A percentile compares a stretch with the other conserved stretches of the same genome.
Evolutionary conservation across 345 rosid genomes (phyloP).

Genomic region (Geranium rotundifolium): DNA sequence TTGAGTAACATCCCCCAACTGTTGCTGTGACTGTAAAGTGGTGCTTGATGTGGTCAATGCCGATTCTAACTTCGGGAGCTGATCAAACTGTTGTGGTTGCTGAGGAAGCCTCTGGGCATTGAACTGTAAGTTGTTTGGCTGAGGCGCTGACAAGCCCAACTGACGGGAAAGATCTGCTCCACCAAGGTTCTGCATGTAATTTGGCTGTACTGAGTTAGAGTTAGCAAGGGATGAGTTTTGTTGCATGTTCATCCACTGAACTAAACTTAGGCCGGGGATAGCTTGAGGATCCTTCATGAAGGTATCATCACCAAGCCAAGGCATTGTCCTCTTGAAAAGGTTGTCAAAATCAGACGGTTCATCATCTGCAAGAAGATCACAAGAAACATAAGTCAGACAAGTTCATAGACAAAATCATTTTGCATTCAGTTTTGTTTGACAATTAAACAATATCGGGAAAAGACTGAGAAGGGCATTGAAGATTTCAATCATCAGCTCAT

Average conservation of each 20-base stretch:
- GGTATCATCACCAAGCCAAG: conserved; percentile 75
- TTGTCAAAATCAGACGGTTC: conserved; percentile 60
- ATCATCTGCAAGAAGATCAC: conserved; percentile 38
- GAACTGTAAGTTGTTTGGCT: conserved; percentile 31
- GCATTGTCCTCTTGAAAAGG: conserved; percentile 74
- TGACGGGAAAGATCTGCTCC: conserved; percentile 43
- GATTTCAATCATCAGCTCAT: conserved; percentile 10
- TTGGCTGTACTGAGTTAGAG: conserved; percentile 41
- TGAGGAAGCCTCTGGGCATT: conserved; percentile 32
- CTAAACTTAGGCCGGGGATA: conserved; percentile 63
- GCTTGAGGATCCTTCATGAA: conserved; percentile 60
- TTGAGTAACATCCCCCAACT: conserved; percentile 29
- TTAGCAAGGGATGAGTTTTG: conserved; percentile 44
- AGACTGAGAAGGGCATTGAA: background rate
- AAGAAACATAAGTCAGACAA: conserved; percentile 7
- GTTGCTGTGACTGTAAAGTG: conserved; percentile 27
- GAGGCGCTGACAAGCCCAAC: conserved; percentile 32
- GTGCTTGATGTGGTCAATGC: conserved; percentile 20
- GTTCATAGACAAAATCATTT: conserved; percentile 1
- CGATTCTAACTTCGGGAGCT: conserved; percentile 32
- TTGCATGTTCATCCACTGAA: conserved; percentile 92
- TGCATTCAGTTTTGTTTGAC: too few species aligned
- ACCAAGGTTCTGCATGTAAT: conserved; percentile 34
- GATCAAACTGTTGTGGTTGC: conserved; percentile 41
- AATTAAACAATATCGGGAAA: too few species aligned